Base-by-base conservation (phyloP, 2,329 filamentous ascomycete species). In the Coniochaeta sp. region DNA sequence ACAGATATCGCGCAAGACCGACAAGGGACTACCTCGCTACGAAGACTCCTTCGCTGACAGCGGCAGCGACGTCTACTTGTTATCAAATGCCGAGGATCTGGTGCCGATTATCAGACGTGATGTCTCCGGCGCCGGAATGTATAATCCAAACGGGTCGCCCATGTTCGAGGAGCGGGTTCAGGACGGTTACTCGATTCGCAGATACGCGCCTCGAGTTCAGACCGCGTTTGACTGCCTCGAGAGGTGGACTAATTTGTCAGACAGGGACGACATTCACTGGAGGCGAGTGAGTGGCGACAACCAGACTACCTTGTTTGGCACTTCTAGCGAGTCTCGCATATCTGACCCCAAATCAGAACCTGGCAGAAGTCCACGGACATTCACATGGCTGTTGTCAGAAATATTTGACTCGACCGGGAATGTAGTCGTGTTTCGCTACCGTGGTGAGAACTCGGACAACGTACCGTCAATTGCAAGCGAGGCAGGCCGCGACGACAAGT, bases 51-150 rank as follows among this genome's bases (percentile, higher is more conserved):
- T n/a, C n/a, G n/a, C n/a, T n/a, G 43, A 47, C 17, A 59, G 64
- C 33, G 65, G 65, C 14, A 59, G 58, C 1, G 70, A 72, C 62
- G 58, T 62, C 11, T 71, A 69, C 58, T 34, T 70, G 14, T 26
- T 70, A 22, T 57, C 63, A 11, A 65, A 62, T 2, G 11, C 47
- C 5, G 69, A 71, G 22, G 70, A 72, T 47, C 65, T 72, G 8
- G 69, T 72, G 9, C 67, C 67, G 9, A n/a, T 47, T 8, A 7
- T 47, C 9, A n/a, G 19, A n/a, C 8, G 16, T 8, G 22, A 47
- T n/a, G 43, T 7, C 9, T 8, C 9, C 7, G 19, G 8, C 8
- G 9, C 19, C 19, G n/a, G n/a, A n/a, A n/a, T n/a, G n/a, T n/a
- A n/a, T n/a, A n/a, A n/a, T n/a, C n/a, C n/a, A n/a, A n/a, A n/a